Conservation (phyloP, 192 early-diverging fungal genomes). For the Chytriomyces sp. region DNA sequence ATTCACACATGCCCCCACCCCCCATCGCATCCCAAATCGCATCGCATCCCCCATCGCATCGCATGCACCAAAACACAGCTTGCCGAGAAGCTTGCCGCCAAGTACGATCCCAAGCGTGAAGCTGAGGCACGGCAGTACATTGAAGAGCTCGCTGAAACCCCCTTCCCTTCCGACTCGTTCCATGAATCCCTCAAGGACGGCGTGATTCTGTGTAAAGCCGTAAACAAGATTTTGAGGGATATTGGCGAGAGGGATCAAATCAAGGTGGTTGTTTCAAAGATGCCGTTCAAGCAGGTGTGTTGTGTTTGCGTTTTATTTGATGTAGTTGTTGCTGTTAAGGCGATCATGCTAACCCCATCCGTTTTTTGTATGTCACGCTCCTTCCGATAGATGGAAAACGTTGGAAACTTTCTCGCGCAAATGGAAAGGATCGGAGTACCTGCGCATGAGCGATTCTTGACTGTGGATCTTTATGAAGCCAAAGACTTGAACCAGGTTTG, state of each 20-base stretch:
- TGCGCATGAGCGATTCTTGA: constrained; percentile 72
- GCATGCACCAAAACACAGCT: constrained; percentile 16
- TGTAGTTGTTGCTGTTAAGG: neutral
- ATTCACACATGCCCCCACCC: neutral
- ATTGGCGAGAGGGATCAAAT: constrained; percentile 27
- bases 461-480: constrained; percentile 74
- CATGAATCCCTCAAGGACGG: constrained; percentile 71
- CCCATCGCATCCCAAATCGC: neutral
- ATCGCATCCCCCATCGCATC: neutral
- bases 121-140: constrained; percentile 62
- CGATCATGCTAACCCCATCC: neutral
- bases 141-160: constrained; percentile 54
- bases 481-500: constrained; percentile 69
- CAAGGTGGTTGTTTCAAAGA: constrained; percentile 33
- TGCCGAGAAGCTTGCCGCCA: constrained; percentile 38
- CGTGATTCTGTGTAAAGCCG: constrained; percentile 62
- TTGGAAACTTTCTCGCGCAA: constrained; percentile 41
- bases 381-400: constrained; percentile 41
- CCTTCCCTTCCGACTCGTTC: constrained; percentile 56
- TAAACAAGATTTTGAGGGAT: constrained; percentile 32
- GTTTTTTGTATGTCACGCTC: neutral
- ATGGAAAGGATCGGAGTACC: constrained; percentile 58
- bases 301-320: neutral
- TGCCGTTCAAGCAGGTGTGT: constrained; percentile 48
- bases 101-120: constrained; percentile 42